Evolutionary conservation across 139 green algal genomes (phyloP), one percentile per base, ranked within the genome.

Genomic region (Tetratostichococcus sp.): DNA sequence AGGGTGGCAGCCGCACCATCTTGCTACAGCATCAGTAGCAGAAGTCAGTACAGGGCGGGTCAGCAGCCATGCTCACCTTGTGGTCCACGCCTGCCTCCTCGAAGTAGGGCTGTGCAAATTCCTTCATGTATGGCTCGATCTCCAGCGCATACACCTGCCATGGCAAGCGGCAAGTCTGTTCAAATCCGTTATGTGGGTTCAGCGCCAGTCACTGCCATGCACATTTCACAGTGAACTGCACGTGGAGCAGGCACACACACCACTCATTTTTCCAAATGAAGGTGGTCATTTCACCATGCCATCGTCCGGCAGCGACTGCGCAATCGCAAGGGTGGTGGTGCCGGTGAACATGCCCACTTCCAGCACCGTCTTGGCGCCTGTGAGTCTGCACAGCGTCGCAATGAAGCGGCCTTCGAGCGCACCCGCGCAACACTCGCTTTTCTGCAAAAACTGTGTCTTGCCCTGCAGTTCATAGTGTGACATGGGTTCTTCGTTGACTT

Each of bases 321-420:
- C 82, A 58, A 87, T 79, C 30, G 79, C 79, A 28, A 87, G 59
- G 35, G 73, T 83, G 66, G 72, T 80, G 50, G 82, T 87, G 23
- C 82, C 82, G 17, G 82, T 85, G 74, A 87, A 87, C 82, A 87
- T 87, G 79, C 82, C 82, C 28, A 87, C 77, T 50, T 87, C 82
- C 28, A 87, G 71, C 35, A 87, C 82, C 25, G 66, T 79, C 74
- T 85, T 87, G 39, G 82, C 82, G 30, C 71, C 67, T 75, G 78
- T 66, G 1, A 80, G 57, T 16, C 69, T 50, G 30, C 72, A 71
- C 35, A 87, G 67, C 28, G 82, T 77, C 6, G 71, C 71, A 8
- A 87, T 62, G 23, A 87, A 77, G 4, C 70, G 33, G 0, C 82
- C 82, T 39, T 87, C 79, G 31, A 87, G 59, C 6, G 57, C 58